Evolutionary conservation across 805 yeast genomes (phyloP).

Genomic region (Teunomyces gatunensis): DNA sequence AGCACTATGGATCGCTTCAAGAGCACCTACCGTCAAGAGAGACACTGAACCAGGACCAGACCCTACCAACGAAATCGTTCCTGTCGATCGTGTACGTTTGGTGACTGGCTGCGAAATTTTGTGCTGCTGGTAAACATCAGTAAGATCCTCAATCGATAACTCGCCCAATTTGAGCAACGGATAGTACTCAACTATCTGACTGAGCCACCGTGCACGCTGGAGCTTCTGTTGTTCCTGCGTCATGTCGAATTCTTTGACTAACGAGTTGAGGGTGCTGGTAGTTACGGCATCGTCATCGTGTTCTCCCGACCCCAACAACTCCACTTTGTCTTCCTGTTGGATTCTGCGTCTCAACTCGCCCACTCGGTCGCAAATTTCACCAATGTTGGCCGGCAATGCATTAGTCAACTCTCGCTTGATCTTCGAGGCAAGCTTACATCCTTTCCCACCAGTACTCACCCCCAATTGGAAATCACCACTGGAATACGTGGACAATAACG

Average conservation of each 20-base stretch:
- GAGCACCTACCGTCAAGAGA: conserved; percentile 79
- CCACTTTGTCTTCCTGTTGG: conserved; percentile 48
- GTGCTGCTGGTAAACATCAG: conserved; percentile 36
- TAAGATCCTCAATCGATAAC: conserved; percentile 57
- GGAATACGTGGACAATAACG: conserved; percentile 65
- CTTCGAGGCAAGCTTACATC: conserved; percentile 81
- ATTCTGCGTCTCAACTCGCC: conserved; percentile 62
- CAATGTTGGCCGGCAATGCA: conserved; percentile 67
- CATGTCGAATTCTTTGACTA: conserved; percentile 60
- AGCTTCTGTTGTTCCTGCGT: conserved; percentile 48
- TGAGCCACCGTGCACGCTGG: conserved; percentile 76
- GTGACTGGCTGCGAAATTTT: conserved; percentile 12
- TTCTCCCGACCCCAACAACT: conserved; percentile 43
- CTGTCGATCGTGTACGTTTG: conserved; percentile 24
- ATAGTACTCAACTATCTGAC: conserved; percentile 87
- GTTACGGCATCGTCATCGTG: conserved; percentile 72
- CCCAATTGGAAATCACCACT: conserved; percentile 80
- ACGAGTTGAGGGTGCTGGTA: conserved; percentile 53
- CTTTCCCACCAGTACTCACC: conserved; percentile 82
- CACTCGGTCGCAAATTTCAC: conserved; percentile 62
- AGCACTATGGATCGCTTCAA: conserved; percentile 75
- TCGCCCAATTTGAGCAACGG: conserved; percentile 67
- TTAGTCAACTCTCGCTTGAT: conserved; percentile 70
- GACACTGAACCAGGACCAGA: conserved; percentile 91
- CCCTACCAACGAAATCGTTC: conserved; percentile 80